Evolutionary conservation across 2,329 filamentous ascomycete genomes (phyloP), one percentile per base, ranked within the genome.

Genomic region (Alternaria sp.): DNA sequence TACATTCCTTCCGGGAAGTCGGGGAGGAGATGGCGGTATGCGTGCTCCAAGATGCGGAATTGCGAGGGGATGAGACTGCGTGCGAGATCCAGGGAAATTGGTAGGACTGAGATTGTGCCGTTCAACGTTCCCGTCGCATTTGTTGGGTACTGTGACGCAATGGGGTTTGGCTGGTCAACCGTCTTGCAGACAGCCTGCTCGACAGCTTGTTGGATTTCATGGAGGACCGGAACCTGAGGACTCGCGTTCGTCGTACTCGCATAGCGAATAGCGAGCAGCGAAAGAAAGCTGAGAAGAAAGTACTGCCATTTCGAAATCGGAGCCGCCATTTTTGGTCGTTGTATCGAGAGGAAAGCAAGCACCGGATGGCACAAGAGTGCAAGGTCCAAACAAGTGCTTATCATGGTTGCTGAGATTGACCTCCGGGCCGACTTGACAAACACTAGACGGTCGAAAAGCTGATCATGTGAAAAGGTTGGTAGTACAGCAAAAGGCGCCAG

Each of bases 91-190:
- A 87, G 74, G 0, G 85, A 72, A 28, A 88, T 86, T 2, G 86
- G 86, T 3, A 88, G 73, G 40, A 88, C 80, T 19, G 81, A 78
- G 1, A 86, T 75, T 0, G 86, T 88, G 47, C 82, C 84, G 72
- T 88, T 88, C 23, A 88, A 74, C 0, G 84, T 84, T 4, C 86
- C 86, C 0, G 85, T 87, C 12, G 83, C 80, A 26, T 82, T 80
- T 28, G 79, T 76, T 2, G 84, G 84, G 61, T 85, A 86, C 19
- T 79, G 60, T 6, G 79, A 74, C 3, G 81, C 81, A 64, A 87
- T 82, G 6, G 84, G 83, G 62, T 88, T 88, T n/a, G 83, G 80
- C 59, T 74, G 73, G 49, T 77, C 74, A 36, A 72, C 44, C 6
- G 72, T 71, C 15, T 69, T 66, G 59, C 78, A 80, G 8, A 61